Base-by-base conservation (phyloP, 768 basidiomycete genomes). In the Russula brevipes region DNA sequence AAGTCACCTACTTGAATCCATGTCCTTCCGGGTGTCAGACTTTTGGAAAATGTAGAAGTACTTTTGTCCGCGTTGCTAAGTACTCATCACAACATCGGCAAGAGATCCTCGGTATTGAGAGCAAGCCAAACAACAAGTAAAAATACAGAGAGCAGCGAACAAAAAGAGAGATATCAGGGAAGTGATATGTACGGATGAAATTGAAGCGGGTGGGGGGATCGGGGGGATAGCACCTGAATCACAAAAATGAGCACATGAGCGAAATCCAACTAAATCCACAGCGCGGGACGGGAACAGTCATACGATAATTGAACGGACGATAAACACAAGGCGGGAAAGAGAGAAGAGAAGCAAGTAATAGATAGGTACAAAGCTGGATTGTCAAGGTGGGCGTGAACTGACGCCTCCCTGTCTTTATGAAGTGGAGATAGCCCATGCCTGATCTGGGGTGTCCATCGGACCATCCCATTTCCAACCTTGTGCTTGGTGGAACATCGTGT, bases 391-490 rank as follows among this genome's bases (percentile, higher is more conserved):
- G 59, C 36, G 10, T 41, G 36, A 44, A 47, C 11, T 19, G n/a
- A 41, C n/a, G 53, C 41, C 33, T 33, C 57, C 53, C 67, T 57
- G 70, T 74, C 75, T 24, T 24, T 78, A 82, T 76, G 81, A 82
- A 68, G 78, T 79, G 75, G 78, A 85, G 69, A 90, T 84, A 38
- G 86, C 86, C 89, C 89, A 91, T 30, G 87, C 79, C 70, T 82
- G 84, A 6, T 90, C 89, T 65, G 79, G 70, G 47, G 81, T 74
- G 63, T 80, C 74, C 87, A 91, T 89, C 41, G 78, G 71, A 66
- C 81, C 79, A 59, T 89, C 89, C 83, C 84, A 91, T 74, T 87
- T 90, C 85, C 85, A 91, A 46, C 80, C 80, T 57, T 74, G 74
- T 66, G 69, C 38, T 65, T 77, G 74, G 75, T 83, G 90, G 71